Evolutionary conservation across 495 filamentous ascomycete genomes (phyloP).

Genomic region (Penicillium bovifimosum): DNA sequence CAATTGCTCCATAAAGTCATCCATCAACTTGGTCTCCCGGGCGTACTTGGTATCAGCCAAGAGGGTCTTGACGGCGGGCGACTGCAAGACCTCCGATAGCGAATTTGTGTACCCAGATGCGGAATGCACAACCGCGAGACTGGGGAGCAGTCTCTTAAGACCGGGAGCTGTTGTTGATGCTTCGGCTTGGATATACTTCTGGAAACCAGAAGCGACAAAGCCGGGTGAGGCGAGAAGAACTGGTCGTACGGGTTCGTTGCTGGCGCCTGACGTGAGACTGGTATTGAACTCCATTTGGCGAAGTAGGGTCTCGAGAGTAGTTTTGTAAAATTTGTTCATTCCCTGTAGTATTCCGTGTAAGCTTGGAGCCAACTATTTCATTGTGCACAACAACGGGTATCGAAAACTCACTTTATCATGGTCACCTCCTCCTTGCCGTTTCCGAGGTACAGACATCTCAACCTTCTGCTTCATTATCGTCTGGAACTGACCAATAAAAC

Average conservation of each 20-base stretch:
- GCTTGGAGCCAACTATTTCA: background rate
- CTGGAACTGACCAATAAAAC: conserved; percentile 84
- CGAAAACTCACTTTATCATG: conserved; percentile 56
- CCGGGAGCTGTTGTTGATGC: conserved; percentile 52
- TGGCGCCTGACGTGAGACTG: conserved; percentile 33
- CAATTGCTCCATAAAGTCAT: conserved; percentile 72
- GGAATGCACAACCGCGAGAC: conserved; percentile 74
- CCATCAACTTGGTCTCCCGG: conserved; percentile 78
- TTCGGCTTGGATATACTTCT: conserved; percentile 68
- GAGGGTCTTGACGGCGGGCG: conserved; percentile 64
- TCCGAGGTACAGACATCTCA: conserved; percentile 77
- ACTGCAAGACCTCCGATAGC: conserved; percentile 79
- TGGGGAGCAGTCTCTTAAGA: conserved; percentile 59
- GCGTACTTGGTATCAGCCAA: conserved; percentile 83
- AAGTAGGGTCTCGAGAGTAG: conserved; percentile 67
- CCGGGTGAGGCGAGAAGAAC: conserved; percentile 87
- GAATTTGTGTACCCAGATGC: conserved; percentile 79
- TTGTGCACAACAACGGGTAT: background rate
- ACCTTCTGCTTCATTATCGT: conserved; percentile 83
- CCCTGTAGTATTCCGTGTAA: conserved; percentile 36
- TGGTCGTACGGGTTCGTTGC: conserved; percentile 48
- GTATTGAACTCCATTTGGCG: conserved; percentile 70
- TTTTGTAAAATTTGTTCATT: conserved; percentile 75
- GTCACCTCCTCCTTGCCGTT: conserved; percentile 56
- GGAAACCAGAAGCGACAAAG: conserved; percentile 76